Percentiles rank a stretch among this genome's conserved stretches.
Evolutionary conservation across 371 early-diverging fungal species (phyloP).

Genomic region (Syncephalastrum sp.): DNA sequence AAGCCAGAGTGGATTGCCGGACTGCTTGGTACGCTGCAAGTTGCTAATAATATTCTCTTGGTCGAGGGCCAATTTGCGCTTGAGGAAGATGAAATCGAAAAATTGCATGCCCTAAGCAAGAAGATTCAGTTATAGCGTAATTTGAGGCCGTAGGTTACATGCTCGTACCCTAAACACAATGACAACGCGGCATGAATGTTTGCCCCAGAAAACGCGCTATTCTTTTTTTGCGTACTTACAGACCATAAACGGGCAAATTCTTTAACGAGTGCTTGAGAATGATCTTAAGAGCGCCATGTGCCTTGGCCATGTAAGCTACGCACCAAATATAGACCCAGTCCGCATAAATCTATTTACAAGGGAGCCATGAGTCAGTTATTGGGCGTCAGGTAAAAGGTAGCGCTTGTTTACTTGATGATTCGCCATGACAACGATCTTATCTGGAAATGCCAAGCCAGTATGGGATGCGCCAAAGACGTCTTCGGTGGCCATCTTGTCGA

Average conservation of each 20-base stretch:
- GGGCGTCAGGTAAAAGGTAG: constrained; percentile 2
- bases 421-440: constrained; percentile 59
- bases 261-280: constrained; percentile 75
- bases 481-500: constrained; percentile 9
- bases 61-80: constrained; percentile 79
- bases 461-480: constrained; percentile 22
- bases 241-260: constrained; percentile 79
- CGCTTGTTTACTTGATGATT: constrained; percentile 69
- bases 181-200: not conserved
- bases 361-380: not conserved
- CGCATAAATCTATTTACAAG: constrained; percentile 59
- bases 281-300: constrained; percentile 78
- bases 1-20: constrained; percentile 72
- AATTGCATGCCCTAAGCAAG: constrained; percentile 79
- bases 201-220: not conserved
- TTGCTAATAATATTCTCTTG: constrained; percentile 45
- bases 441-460: constrained; percentile 37
- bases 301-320: constrained; percentile 57
- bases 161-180: constrained; percentile 4
- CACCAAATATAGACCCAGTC: constrained; percentile 91
- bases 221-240: constrained; percentile 35
- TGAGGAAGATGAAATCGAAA: constrained; percentile 81
- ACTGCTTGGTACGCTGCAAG: constrained; percentile 30
- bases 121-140: not conserved
- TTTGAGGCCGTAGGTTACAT: no score